Evolutionary conservation across 441 rosid species (phyloP), one percentile per base, ranked within the genome.

Genomic region (Daphne laureola): DNA sequence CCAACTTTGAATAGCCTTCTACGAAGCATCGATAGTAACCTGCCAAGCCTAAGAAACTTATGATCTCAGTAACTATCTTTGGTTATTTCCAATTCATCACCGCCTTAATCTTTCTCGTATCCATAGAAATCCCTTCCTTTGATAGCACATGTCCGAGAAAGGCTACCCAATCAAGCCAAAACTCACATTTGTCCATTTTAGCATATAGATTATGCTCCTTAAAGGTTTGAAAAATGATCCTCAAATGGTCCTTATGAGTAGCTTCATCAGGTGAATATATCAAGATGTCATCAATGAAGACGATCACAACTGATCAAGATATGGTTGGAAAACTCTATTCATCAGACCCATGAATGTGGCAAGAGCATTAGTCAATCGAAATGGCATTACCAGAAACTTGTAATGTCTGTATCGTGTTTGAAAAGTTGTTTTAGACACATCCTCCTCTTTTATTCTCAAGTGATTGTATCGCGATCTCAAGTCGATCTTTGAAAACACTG

Each of bases 221-320:
- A 4, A 27, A 27, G 7, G 7, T 27, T 27, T 27, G 7, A 4
- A 27, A 27, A 4, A 27, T 27, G 6, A 8, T 16, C 4, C 5
- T 18, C 1, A 53, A 12, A 4, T 61, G 65, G 6, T 8, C 0
- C 0, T 1, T 3, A 31, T 61, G 53, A 0, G 31, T n/a, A 9
- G 27, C 4, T 3, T 17, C 0, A 0, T 0, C 53, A 7, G 4
- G 13, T 0, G 46, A 43, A 18, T 61, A 53, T 0, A 61, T n/a
- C 0, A 53, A 12, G 2, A 53, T 61, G 0, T 53, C 46, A 44
- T 53, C 51, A 25, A 61, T 53, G 9, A 53, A 61, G 1, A 61
- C 17, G 0, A 44, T 43, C 4, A 53, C 15, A 12, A 46, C 41
- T 9, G 2, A 53, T 61, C 67, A 53, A 51, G 42, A 21, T 65